These are phyloP conservation scores for Solanum ahanhuiri DNA, from an alignment of 257 asterid species.

Conservation along the genomic window DNA sequence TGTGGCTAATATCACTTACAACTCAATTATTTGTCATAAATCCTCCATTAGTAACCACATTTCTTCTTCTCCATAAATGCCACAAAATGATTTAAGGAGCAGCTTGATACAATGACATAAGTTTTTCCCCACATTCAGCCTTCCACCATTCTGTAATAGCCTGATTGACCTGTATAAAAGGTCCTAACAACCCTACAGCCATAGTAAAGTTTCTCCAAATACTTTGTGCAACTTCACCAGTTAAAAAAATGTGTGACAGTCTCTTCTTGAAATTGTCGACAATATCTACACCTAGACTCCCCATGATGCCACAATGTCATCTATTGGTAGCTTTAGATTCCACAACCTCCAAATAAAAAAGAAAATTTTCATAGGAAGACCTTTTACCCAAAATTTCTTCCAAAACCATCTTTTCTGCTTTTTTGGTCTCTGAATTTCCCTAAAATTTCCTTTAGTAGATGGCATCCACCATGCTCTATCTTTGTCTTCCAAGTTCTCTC, in stretches of 20 bases:
- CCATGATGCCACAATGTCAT: neutral
- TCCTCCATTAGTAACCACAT: neutral
- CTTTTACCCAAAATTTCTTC: neutral
- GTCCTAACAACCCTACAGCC: neutral
- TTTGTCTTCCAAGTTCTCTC: neutral
- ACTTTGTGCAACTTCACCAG: neutral
- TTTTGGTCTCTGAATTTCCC: neutral
- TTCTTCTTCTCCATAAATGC: neutral
- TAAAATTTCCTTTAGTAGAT: neutral
- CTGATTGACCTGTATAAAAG: neutral
- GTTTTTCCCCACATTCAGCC: neutral
- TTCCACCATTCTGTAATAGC: neutral
- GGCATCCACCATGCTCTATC: neutral
- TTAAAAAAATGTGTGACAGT: neutral
- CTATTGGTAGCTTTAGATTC: neutral
- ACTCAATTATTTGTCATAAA: neutral
- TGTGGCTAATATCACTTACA: neutral
- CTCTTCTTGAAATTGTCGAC: neutral
- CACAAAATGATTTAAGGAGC: neutral
- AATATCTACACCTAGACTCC: neutral
- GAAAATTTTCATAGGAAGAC: neutral
- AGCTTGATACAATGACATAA: neutral
- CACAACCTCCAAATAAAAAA: neutral
- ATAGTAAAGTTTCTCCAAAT: neutral
- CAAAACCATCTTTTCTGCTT: neutral